Conservation (phyloP, 345 rosid species). For the Eucalyptus cloeziana region DNA sequence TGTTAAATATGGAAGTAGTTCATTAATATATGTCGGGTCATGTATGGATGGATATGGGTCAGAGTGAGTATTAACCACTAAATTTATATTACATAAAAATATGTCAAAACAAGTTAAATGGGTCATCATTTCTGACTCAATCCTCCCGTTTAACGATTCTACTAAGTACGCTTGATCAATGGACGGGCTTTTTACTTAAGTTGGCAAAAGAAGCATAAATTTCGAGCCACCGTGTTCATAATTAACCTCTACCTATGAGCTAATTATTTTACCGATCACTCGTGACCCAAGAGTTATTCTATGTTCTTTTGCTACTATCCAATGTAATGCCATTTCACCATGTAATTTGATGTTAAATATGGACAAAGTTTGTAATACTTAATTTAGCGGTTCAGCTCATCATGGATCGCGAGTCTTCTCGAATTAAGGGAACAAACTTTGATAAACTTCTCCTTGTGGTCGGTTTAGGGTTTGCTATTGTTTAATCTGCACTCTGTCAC, state of each 20-base stretch:
- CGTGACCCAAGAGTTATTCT: fast-evolving
- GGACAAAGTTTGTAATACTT: fast-evolving
- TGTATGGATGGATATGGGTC: background rate
- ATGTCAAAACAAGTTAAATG: too few relatives aligned
- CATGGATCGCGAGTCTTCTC: background rate
- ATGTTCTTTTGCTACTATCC: fast-evolving
- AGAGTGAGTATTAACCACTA: fast-evolving
- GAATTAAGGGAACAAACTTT: background rate
- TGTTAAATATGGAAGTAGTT: background rate
- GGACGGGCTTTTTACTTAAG: background rate
- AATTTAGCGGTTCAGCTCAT: background rate
- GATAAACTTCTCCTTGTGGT: background rate
- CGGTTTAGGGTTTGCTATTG: background rate
- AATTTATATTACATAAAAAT: background rate
- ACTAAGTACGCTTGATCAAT: background rate
- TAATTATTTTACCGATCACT: fast-evolving
- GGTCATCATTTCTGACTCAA: fast-evolving
- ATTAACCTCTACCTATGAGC: background rate
- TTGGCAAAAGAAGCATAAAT: background rate
- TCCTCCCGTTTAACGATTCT: fast-evolving
- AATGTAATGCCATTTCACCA: fast-evolving
- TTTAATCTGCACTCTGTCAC: background rate
- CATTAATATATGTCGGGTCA: fast-evolving
- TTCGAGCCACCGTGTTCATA: background rate
- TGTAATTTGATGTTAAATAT: background rate